Conservation (phyloP, 192 early-diverging fungal genomes). For the Entophlyctis luteolus region DNA sequence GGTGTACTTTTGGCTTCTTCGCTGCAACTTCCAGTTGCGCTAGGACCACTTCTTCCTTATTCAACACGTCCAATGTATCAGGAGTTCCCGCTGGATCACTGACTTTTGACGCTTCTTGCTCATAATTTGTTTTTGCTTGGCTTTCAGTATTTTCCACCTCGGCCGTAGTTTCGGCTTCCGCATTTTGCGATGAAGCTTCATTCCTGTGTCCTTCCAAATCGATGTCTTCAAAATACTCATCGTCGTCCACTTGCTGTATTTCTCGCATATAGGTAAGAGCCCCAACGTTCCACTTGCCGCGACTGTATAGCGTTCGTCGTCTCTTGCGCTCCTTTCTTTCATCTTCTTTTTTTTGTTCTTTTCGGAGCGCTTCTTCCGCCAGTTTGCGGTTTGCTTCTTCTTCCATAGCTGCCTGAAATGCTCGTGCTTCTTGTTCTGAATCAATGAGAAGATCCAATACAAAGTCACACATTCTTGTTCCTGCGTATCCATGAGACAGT, state of each 20-base stretch:
- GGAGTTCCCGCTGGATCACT: neutral
- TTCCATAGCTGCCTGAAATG: conserved; percentile 19
- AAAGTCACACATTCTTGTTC: conserved; percentile 37
- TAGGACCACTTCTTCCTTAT: neutral
- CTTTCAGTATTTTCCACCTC: neutral
- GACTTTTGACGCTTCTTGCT: neutral
- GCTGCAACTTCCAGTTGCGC: neutral
- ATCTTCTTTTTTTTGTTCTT: conserved; percentile 29
- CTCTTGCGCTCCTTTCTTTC: conserved; percentile 13
- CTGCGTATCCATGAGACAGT: no score
- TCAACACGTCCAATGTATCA: neutral
- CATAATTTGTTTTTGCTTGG: neutral
- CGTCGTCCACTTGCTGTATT: conserved; percentile 23
- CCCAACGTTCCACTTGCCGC: conserved; percentile 48
- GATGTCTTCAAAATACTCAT: neutral
- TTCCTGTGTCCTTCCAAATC: neutral
- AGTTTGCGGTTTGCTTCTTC: conserved; percentile 38
- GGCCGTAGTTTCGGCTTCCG: neutral
- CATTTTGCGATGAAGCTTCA: neutral
- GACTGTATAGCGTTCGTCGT: conserved; percentile 32
- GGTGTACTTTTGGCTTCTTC: conserved; percentile 8
- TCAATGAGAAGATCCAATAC: conserved; percentile 39
- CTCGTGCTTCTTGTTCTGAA: conserved; percentile 31
- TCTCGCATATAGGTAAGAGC: conserved; percentile 51
- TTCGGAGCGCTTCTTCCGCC: conserved; percentile 28